These are phyloP conservation scores for Scedosporium boydii DNA, from an alignment of 2,329 filamentous ascomycete species.

Conservation along the genomic window DNA sequence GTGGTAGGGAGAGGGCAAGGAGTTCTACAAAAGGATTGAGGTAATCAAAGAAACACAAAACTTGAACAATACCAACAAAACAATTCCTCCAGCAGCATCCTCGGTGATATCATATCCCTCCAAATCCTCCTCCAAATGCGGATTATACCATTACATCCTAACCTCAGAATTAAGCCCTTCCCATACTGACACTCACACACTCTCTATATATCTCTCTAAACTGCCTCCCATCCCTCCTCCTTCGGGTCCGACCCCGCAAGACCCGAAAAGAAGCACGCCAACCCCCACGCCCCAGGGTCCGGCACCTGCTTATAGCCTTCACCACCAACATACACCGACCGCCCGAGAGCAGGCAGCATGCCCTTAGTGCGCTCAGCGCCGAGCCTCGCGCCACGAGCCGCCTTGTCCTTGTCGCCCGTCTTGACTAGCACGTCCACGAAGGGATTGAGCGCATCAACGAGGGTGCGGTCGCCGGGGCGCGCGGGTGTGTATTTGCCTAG, in stretches of 20 bases:
- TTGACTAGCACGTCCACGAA: conserved; percentile 66
- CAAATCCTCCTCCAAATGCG: not conserved
- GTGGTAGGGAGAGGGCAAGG: conserved; percentile 6
- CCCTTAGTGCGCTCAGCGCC: conserved; percentile 80
- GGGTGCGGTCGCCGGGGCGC: conserved; percentile 76
- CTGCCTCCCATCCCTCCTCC: conserved; percentile 27
- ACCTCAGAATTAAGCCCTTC: not conserved
- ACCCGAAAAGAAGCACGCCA: conserved; percentile 75
- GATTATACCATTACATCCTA: not conserved
- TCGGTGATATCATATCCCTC: not conserved
- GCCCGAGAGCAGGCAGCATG: conserved; percentile 81
- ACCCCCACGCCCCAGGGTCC: conserved; percentile 59
- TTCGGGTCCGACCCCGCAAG: conserved; percentile 42
- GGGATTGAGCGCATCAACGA: conserved; percentile 82
- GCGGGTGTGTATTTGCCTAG: conserved; percentile 83
- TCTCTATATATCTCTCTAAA: conserved; percentile 11
- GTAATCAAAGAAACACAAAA: not conserved
- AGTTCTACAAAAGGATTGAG: not conserved
- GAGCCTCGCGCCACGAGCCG: conserved; percentile 63
- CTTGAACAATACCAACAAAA: not conserved
- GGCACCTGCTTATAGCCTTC: conserved; percentile 37
- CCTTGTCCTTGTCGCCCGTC: conserved; percentile 54
- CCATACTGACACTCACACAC: not conserved
- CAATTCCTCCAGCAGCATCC: too few species aligned
- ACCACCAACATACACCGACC: conserved; percentile 35